Conservation (phyloP, 2,329 filamentous ascomycete genomes). For the Arthroderma sp. region DNA sequence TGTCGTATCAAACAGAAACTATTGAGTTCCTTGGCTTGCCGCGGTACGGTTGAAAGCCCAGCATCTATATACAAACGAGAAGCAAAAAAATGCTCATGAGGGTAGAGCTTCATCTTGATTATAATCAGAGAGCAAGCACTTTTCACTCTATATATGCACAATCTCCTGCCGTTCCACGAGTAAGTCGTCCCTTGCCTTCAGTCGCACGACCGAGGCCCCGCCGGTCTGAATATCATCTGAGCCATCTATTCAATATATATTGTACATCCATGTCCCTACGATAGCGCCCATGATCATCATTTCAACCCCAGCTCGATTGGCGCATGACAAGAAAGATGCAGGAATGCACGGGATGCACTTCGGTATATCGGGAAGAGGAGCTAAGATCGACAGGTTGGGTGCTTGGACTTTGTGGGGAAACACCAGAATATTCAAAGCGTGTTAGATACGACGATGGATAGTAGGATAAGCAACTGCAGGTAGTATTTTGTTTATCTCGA, state of each 20-base stretch:
- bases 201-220: background rate
- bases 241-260: background rate
- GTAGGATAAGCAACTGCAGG: background rate
- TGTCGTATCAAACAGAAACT: background rate
- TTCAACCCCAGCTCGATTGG: background rate
- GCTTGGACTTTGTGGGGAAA: background rate
- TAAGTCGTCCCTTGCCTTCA: background rate
- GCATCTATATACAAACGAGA: no score
- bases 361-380: no score
- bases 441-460: background rate
- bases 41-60: no score
- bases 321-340: background rate
- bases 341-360: no score
- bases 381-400: background rate
- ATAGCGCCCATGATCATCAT: background rate
- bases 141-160: background rate
- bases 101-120: background rate
- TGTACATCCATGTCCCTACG: background rate
- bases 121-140: background rate
- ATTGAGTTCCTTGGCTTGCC: background rate
- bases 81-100: background rate
- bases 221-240: background rate
- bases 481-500: conserved; percentile 3
- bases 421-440: background rate
- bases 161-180: background rate